phyloP scores from a whole-genome alignment of 805 yeast genomes.

The Scheffersomyces lignosus region DNA sequence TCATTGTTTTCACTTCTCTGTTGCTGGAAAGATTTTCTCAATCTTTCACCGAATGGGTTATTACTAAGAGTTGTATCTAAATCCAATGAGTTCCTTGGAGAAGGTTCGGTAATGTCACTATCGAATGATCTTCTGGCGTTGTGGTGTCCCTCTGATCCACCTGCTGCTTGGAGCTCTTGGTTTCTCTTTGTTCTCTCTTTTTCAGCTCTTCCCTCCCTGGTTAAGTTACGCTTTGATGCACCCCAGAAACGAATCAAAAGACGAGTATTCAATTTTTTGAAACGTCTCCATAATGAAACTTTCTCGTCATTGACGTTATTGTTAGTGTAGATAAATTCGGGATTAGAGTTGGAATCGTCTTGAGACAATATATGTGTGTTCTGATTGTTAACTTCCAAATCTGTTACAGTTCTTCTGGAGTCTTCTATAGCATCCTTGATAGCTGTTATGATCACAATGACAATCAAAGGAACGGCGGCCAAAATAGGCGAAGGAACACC shows the following conservation, averaged over 20 bases:
- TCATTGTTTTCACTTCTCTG: conserved; percentile 11
- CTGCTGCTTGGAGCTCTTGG: conserved; percentile 4
- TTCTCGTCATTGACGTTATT: conserved; percentile 63
- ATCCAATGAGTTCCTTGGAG: conserved; percentile 4
- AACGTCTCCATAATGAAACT: conserved; percentile 65
- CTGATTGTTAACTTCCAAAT: conserved; percentile 75
- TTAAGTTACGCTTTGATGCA: conserved; percentile 27
- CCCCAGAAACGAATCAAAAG: conserved; percentile 27
- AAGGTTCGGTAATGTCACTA: conserved; percentile 16
- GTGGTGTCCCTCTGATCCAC: too few relatives aligned
- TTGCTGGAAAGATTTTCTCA: conserved; percentile 17
- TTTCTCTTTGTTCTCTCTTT: conserved; percentile 12
- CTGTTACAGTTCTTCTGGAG: conserved; percentile 69
- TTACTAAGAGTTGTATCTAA: conserved; percentile 9
- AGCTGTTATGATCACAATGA: conserved; percentile 72
- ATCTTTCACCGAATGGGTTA: conserved; percentile 4
- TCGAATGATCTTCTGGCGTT: conserved; percentile 25
- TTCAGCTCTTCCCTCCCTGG: conserved; percentile 36
- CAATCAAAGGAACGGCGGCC: conserved; percentile 76
- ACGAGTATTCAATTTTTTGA: conserved; percentile 53
- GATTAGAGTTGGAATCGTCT: conserved; percentile 30
- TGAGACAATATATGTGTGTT: conserved; percentile 59
- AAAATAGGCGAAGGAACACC: conserved; percentile 81
- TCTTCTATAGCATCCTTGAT: conserved; percentile 81
- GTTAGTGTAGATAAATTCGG: conserved; percentile 44